These are phyloP conservation scores for Phylloporus arenicola DNA, from an alignment of 768 basidiomycete species.

Conservation along the genomic window DNA sequence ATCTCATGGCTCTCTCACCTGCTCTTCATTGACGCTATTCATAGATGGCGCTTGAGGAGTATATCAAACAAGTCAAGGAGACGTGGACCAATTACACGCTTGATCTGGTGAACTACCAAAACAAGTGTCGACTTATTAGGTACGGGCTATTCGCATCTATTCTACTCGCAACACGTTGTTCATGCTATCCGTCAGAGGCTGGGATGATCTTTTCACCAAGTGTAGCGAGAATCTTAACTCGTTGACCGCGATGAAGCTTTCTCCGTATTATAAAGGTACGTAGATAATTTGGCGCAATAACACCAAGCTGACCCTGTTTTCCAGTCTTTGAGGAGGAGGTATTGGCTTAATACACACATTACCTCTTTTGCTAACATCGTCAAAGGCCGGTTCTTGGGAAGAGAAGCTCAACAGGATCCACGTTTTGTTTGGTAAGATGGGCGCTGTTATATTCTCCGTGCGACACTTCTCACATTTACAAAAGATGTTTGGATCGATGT, in stretches of 20 bases:
- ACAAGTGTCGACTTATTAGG: slow-evolving; percentile 94
- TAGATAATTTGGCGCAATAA: background rate
- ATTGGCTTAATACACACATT: slow-evolving; percentile 6
- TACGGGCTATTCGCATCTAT: slow-evolving; percentile 24
- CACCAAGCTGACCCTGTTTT: slow-evolving; percentile 3
- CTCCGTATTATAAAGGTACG: slow-evolving; percentile 94
- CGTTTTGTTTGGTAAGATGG: slow-evolving; percentile 80
- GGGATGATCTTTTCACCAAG: slow-evolving; percentile 96
- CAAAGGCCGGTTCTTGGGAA: slow-evolving; percentile 85
- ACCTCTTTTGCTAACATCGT: slow-evolving; percentile 6
- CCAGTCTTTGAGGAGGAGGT: slow-evolving; percentile 88
- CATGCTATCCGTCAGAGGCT: slow-evolving; percentile 53
- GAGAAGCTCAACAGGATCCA: slow-evolving; percentile 96
- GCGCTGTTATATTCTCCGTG: background rate
- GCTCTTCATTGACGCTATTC: slow-evolving; percentile 16
- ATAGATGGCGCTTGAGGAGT: slow-evolving; percentile 93
- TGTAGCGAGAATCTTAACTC: slow-evolving; percentile 97
- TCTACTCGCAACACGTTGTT: background rate
- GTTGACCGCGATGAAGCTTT: slow-evolving; percentile 92
- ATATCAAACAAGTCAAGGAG: slow-evolving; percentile 94
- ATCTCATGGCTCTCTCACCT: slow-evolving; percentile 5
- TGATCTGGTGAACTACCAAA: slow-evolving; percentile 97
- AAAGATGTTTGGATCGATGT: slow-evolving; percentile 99
- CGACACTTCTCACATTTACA: background rate
- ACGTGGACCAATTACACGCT: slow-evolving; percentile 94